A percentile compares a stretch with the other conserved stretches of the same genome.
phyloP scores from a whole-genome alignment of 2,329 filamentous ascomycete species.

The Diaporthe humulicola region DNA sequence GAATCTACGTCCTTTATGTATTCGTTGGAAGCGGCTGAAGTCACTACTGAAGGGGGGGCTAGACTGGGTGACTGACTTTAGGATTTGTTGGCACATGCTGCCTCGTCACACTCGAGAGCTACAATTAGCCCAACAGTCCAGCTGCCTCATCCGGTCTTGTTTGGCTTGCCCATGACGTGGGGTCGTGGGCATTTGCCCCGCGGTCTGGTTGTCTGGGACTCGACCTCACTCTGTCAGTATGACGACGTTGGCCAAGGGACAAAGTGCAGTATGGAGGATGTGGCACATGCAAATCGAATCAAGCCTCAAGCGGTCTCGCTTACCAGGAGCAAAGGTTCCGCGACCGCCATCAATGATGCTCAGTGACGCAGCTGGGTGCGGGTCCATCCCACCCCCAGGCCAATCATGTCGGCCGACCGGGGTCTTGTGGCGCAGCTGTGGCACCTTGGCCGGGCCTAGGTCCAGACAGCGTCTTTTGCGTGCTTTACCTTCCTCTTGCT shows the following conservation, averaged over 20 bases:
- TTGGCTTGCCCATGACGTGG: constrained; percentile 15
- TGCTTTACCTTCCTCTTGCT: background rate
- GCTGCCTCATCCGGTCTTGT: constrained; percentile 14
- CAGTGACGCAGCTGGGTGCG: constrained; percentile 5
- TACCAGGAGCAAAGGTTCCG: constrained; percentile 24
- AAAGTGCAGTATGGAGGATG: background rate
- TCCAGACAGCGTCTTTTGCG: background rate
- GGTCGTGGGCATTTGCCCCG: constrained; percentile 12
- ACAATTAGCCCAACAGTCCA: background rate
- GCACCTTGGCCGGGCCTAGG: background rate
- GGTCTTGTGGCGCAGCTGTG: constrained; percentile 29
- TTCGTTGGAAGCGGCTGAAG: background rate
- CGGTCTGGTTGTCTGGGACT: background rate
- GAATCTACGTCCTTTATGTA: constrained; percentile 10
- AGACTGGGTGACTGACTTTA: background rate
- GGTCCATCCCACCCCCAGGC: background rate
- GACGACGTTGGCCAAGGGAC: constrained; percentile 16
- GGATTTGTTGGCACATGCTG: constrained; percentile 12
- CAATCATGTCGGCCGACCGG: background rate
- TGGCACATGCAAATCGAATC: constrained; percentile 25
- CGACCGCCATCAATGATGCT: background rate
- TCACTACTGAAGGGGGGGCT: background rate
- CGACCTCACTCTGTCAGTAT: constrained; percentile 12
- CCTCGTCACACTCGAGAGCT: constrained; percentile 2
- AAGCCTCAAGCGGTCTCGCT: constrained; percentile 1